Base-by-base conservation (phyloP, 345 rosid genomes). In the Syzygium aqueum region DNA sequence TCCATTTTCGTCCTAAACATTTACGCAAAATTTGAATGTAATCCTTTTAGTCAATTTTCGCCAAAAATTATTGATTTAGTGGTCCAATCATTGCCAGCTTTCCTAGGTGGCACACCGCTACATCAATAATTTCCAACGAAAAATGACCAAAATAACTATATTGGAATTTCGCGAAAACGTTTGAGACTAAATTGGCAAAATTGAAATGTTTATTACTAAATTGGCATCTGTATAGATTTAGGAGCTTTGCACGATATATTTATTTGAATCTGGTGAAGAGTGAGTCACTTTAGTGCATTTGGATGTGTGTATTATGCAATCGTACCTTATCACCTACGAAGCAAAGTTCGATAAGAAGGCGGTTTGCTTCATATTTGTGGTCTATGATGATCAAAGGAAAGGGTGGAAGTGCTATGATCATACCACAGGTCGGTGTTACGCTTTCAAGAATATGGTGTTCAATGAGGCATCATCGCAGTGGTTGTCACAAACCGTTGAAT, bases 401-500 rank as follows among this genome's bases (percentile, higher is more conserved):
- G 25, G 25, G 22, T 53, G 57, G 25, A 53, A 53, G 57, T 53
- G 57, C 8, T 53, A 10, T 53, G 25, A 7, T 2, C 25, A 8
- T 19, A 53, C 57, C 7, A 19, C 2, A 19, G 8, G 57, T 4
- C 5, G 43, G 43, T 40, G 25, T 54, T 54, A 54, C 57, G 8
- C 4, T 7, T 54, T 0, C 0, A 0, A 0, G 8, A 54, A 54
- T 21, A 10, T 54, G 25, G 57, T 0, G 2, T 54, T 54, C 3
- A 0, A 54, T 3, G 4, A 54, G 8, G 10, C 5, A 54, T 54
- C 57, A 54, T 54, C 11, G 7, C 6, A 6, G 46, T 6, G 7
- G 46, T 43, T 6, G 46, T 43, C 46, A 43, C 7, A 43, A 43
- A 6, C 46, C 46, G 7, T 5, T 43, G 46, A 43, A 43, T 43